Conservation (phyloP, 768 basidiomycete genomes). For the Inosperma sp. region DNA sequence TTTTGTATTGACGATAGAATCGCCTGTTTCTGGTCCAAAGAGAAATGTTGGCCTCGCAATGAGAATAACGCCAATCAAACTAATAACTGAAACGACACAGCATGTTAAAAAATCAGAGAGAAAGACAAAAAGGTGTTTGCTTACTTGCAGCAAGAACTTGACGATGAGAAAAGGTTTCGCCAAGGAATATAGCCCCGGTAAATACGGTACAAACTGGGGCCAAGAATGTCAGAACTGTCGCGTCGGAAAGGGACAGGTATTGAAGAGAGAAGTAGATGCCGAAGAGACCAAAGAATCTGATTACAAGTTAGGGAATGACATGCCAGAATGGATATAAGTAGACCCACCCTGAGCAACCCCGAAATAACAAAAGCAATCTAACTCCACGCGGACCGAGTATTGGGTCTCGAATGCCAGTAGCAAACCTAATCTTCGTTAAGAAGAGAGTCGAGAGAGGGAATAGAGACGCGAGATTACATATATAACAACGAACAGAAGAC, state of each 20-base stretch:
- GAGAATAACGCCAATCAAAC: conserved; percentile 75
- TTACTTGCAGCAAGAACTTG: conserved; percentile 51
- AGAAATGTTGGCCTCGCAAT: conserved; percentile 75
- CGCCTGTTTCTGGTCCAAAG: too few relatives aligned
- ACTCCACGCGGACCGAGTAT: too few relatives aligned
- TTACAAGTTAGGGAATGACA: conserved; percentile 67
- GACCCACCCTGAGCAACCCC: conserved; percentile 50
- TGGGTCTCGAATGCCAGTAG: too few relatives aligned
- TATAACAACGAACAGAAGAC: conserved; percentile 5
- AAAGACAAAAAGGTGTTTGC: conserved; percentile 10
- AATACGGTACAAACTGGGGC: too few relatives aligned
- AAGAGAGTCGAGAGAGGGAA: neutral
- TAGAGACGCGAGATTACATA: conserved; percentile 4
- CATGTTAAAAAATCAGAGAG: conserved; percentile 29
- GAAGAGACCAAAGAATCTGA: too few relatives aligned
- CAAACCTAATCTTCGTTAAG: too few relatives aligned
- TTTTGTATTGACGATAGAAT: conserved; percentile 22
- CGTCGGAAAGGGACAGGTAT: too few relatives aligned
- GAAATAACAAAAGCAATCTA: too few relatives aligned
- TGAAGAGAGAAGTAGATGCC: too few relatives aligned
- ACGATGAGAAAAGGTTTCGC: too few relatives aligned
- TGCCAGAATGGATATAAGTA: conserved; percentile 64
- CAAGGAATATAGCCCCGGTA: too few relatives aligned
- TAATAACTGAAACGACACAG: conserved; percentile 59
- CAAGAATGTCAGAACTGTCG: conserved; percentile 72